Evolutionary conservation across 2,329 filamentous ascomycete species (phyloP), one percentile per base, ranked within the genome.

Genomic region (Calonectria montana): DNA sequence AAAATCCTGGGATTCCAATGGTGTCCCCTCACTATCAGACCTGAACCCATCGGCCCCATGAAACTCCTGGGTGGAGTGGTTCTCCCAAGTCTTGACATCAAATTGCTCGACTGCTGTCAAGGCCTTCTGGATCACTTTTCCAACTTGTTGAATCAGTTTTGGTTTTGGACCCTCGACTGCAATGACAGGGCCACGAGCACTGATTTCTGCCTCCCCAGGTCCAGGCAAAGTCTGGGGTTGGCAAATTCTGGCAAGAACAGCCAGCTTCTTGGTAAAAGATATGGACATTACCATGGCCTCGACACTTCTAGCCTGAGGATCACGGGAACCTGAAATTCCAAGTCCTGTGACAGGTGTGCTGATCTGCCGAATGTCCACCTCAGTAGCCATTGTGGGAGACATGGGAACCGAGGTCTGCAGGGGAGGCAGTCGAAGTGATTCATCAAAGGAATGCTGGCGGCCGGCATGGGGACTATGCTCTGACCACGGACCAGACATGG

Each of bases 241-340:
- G 55, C 93, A 93, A 75, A 98, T 94, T 73, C 91, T 92, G 18
- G 91, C 88, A 39, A 98, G 87, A 2, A 96, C 88, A 61, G 91
- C 91, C 77, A 98, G 90, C 82, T 97, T 98, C 75, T 91, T 91
- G 53, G 91, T 83, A 78, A 94, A 93, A 0, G 93, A 89, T 64
- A 97, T 93, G 29, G 88, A 91, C 91, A 94, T 94, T 71, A 96
- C 91, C 85, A 93, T 92, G 9, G 92, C 90, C 77, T 93, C 91
- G 25, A 93, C 84, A 61, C 86, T 89, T 72, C 81, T 80, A 79
- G 87, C 74, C 83, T 83, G 81, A 65, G 74, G 77, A 45, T 83
- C 80, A 2, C 76, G 73, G 8, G 73, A 27, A 27, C 68, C 71
- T 13, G 73, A 65, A 53, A 77, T 81, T 1, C 76, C 77, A 66